Percentiles rank a stretch among this genome's conserved stretches.
phyloP scores from a whole-genome alignment of 2,329 filamentous ascomycete genomes.

The Xylaria sp. region DNA sequence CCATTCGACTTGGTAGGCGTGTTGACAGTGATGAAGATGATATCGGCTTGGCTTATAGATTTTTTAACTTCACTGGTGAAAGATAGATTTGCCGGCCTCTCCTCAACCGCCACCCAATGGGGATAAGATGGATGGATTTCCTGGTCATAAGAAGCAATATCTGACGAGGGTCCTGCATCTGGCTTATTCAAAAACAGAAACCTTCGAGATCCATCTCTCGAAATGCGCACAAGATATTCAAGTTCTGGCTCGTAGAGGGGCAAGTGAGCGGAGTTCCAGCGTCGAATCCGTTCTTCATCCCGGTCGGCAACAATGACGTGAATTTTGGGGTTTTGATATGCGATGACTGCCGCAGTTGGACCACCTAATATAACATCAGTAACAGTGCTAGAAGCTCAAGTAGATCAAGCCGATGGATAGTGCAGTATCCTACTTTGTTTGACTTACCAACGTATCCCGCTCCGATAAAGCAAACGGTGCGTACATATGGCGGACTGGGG shows the following conservation, averaged over 20 bases:
- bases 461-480: no score
- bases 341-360: no score
- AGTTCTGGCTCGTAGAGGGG: slow-evolving; percentile 80
- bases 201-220: slow-evolving; percentile 62
- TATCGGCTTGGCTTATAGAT: slow-evolving; percentile 69
- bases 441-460: no score
- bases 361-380: no score
- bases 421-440: no score
- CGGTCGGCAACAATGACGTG: slow-evolving; percentile 77
- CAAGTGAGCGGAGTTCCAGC: slow-evolving; percentile 75
- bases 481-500: no score
- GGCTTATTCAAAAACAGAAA: slow-evolving; percentile 49
- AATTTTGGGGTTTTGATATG: slow-evolving; percentile 64
- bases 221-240: slow-evolving; percentile 68
- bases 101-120: no score
- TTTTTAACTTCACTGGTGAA: slow-evolving; percentile 72
- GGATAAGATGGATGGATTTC: no score
- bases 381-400: no score
- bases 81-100: slow-evolving; percentile 67
- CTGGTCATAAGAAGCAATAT: no score
- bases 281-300: slow-evolving; percentile 67
- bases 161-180: not conserved
- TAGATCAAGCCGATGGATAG: no score
- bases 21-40: slow-evolving; percentile 79
- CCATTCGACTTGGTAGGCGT: slow-evolving; percentile 78